Base-by-base conservation (phyloP, 2,329 filamentous ascomycete species). In the Aspergillus udagawae region DNA sequence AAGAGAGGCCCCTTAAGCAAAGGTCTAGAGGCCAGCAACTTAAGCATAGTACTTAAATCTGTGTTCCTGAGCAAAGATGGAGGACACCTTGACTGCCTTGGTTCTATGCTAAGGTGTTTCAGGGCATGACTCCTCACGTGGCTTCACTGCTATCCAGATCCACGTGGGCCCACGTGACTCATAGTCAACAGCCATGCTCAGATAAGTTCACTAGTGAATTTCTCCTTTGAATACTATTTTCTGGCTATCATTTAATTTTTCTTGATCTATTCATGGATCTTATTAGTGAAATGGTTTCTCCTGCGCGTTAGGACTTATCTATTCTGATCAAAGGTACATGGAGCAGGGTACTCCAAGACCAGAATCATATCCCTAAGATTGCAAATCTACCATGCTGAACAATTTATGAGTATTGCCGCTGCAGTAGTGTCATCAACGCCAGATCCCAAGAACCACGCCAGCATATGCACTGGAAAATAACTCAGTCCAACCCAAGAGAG, bases 101-200 rank as follows among this genome's bases (percentile, higher is more conserved):
- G 32, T 3, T 44, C 38, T 52, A n/a, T 27, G 14, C 35, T 52
- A 17, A 32, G 5, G 4, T 25, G 42, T 10, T 48, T 35, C 41
- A 53, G 51, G 51, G 28, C 41, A 53, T 47, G 20, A 10, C 25
- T 32, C 10, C 3, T 53, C 51, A 53, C 51, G 51, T 53, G 42
- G 9, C n/a, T 28, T 47, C 44, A 47, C 44, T 7, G 8, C 41
- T 32, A 3, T 10, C 4, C 8, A 21, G 14, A 42, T 47, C 49
- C 35, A 38, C 8, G n/a, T 38, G 9, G 20, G 23, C 3, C 23
- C 44, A 47, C 44, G 23, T 47, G 44, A 44, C 41, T 44, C 41
- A 21, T 44, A 21, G 21, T 44, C 4, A 17, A 44, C 2, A 4
- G n/a, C 41, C 21, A 44, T 20, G 1, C 41, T 21, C 8, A 44